These are phyloP conservation scores for Heracleum sosnowskyi DNA, from an alignment of 129 eudicot genomes.

Conservation along the genomic window DNA sequence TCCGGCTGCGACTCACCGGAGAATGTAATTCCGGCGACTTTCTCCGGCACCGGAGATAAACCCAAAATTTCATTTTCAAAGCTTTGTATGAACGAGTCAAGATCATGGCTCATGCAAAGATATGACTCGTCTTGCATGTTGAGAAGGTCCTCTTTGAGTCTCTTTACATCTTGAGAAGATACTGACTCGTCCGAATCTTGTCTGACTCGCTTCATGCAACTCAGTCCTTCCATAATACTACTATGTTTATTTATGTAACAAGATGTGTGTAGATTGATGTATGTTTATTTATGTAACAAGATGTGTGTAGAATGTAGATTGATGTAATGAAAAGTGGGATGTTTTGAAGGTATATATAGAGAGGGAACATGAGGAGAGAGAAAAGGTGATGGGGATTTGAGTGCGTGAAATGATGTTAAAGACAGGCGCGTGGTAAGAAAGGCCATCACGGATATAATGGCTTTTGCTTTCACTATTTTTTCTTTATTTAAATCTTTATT, in stretches of 20 bases:
- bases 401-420: not conserved
- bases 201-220: conserved; percentile 37
- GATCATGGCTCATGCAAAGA: conserved; percentile 31
- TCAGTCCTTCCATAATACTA: conserved; percentile 41
- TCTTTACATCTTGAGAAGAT: conserved; percentile 41
- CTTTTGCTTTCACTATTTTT: not conserved
- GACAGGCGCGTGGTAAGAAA: not conserved
- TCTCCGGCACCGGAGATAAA: conserved; percentile 9
- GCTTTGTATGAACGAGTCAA: conserved; percentile 66
- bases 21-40: not conserved
- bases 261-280: no score
- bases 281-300: no score
- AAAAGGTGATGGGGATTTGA: not conserved
- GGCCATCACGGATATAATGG: not conserved
- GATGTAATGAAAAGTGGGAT: not conserved
- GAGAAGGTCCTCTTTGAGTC: conserved; percentile 42
- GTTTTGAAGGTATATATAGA: not conserved
- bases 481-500: not conserved
- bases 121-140: conserved; percentile 40
- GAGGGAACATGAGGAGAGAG: conserved; percentile 2
- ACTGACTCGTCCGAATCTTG: conserved; percentile 42
- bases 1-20: conserved; percentile 47
- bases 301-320: not conserved
- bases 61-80: conserved; percentile 52
- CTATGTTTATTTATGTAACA: no score